Evolutionary conservation across 2,329 filamentous ascomycete genomes (phyloP), one percentile per base, ranked within the genome.

Genomic region (Nothophoma quercina): DNA sequence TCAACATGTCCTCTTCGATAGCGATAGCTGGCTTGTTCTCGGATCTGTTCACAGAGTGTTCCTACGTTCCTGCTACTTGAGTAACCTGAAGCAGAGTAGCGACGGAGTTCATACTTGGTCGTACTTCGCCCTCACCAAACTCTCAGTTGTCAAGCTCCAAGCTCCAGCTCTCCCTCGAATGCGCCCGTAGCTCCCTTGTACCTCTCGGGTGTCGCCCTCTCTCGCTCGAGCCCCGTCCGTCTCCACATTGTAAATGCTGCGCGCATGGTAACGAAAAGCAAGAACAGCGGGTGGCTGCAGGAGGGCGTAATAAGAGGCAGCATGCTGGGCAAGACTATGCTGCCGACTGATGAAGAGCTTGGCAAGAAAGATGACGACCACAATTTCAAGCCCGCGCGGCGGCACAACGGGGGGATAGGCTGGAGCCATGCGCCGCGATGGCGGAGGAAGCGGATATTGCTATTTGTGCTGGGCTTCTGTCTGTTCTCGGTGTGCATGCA

Each of bases 311-410:
- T 63, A 25, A 45, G 65, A 32, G 57, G 60, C 51, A 68, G 48
- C 60, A 73, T 74, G 70, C 53, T 70, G 55, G 58, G 62, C 73
- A 72, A 77, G 69, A 62, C 72, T 71, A 69, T 79, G 16, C 77
- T 82, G 57, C 70, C 77, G 19, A 79, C 75, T 51, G 85, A 88
- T 66, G 84, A 85, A 73, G 84, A 87, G 77, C 78, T 86, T 53
- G 85, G 84, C 51, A 88, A 87, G 74, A 84, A 84, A 67, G 81
- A 88, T 70, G 85, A 88, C 69, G 84, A 87, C 70, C 82, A 84
- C 70, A 40, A 39, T 33, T 65, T 50, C 46, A 78, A 74, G 55
- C 77, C 75, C 6, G 42, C 71, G 65, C 71, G 75, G 58, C 69
- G 67, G 39, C 62, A 72, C 42, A n/a, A 39, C 38, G 70, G 65